Base-by-base conservation (phyloP, 225 moss, liverwort and hornwort genomes). In the Climacium dendroides region DNA sequence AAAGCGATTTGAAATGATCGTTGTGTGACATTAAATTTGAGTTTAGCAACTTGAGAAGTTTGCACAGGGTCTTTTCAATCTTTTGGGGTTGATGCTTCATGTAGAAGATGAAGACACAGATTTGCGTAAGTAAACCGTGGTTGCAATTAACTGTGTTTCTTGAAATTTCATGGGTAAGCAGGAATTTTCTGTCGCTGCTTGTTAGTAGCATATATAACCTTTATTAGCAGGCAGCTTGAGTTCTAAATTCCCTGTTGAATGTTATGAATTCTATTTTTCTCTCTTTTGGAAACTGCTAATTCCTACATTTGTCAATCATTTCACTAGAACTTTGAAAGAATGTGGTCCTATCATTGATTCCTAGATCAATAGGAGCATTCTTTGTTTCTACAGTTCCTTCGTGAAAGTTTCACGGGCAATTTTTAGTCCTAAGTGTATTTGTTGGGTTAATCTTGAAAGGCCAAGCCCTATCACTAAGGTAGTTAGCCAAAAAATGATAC, bases 321-420 rank as follows among this genome's bases (percentile, higher is more conserved):
- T 45, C 72, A 28, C 26, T 71, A 39, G 1, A 39, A 23, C 35
- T 5, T 0, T 71, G 5, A 43, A 34, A 41, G 43, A 71, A 72
- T 45, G 29, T 0, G 0, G 2, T 29, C 45, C 2, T 45, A 6
- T 29, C 6, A 45, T 74, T 48, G 13, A 52, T 22, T 53, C 5
- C 1, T 23, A 13, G 7, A 53, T 14, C 14, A 28, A 52, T 20
- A 74, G 32, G 32, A 4, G 13, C 22, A 34, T 50, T 50, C 13
- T 35, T 75, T 8, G 0, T 53, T 75, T 53, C 2, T 35, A 9
- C 0, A 15, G 0, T 23, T 75, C 23, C 0, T 52, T n/a, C n/a
- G n/a, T n/a, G 0, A 52, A 34, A 75, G 23, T 75, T 35, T 52
- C 5, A 14, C 12, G 0, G 0, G 0, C 52, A 3, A 75, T 5